Percentiles rank a stretch among this genome's conserved stretches.
phyloP scores from a whole-genome alignment of 805 yeast species.

The Suhomyces faveliae region DNA sequence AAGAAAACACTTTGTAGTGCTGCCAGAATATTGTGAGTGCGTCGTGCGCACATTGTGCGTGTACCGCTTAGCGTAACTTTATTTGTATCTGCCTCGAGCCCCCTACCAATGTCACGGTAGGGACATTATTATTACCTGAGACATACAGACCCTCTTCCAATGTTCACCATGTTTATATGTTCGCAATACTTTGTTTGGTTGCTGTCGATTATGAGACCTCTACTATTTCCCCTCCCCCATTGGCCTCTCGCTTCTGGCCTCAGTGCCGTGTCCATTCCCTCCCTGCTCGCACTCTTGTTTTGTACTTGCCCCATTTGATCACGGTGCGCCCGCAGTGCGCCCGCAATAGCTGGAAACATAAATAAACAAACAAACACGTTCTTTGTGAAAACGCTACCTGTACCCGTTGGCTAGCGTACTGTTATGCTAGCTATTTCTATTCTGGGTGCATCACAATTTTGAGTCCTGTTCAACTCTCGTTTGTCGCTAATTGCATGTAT shows the following conservation, averaged over 20 bases:
- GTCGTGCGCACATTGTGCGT: not conserved
- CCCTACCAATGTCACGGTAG: too few relatives aligned
- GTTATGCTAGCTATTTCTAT: not conserved
- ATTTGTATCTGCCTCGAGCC: not conserved
- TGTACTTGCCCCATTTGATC: conserved; percentile 2
- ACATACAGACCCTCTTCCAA: too few relatives aligned
- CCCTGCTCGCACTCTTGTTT: not conserved
- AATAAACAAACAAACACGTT: conserved; percentile 1
- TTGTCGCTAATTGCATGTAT: not conserved
- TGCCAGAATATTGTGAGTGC: not conserved
- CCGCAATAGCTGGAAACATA: conserved; percentile 1
- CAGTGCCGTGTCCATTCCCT: conserved; percentile 1
- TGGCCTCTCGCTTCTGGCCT: not conserved
- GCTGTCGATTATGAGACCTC: too few relatives aligned
- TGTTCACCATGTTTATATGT: too few relatives aligned
- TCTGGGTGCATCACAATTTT: not conserved
- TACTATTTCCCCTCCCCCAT: not conserved
- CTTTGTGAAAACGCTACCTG: not conserved
- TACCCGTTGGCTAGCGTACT: not conserved
- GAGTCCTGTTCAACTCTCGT: not conserved
- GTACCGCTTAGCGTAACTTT: not conserved
- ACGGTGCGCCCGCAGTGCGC: conserved; percentile 1
- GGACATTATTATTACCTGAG: too few relatives aligned
- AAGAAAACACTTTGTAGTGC: not conserved
- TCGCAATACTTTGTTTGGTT: too few relatives aligned